Evolutionary conservation across 495 filamentous ascomycete genomes (phyloP).

Genomic region (Aspergillus mulundensis): DNA sequence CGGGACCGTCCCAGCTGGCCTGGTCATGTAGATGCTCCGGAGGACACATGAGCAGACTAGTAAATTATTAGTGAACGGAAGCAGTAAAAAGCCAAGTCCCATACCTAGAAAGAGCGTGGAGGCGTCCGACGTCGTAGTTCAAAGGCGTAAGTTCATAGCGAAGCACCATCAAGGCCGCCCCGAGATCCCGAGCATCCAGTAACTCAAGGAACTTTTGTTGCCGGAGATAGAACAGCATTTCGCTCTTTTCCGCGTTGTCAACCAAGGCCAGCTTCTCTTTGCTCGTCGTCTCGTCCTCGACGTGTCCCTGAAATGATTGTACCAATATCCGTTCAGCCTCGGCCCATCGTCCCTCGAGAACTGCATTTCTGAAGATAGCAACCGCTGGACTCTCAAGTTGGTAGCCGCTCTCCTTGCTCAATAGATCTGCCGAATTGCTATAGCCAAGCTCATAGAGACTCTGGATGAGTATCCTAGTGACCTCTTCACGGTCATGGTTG

Average conservation of each 20-base stretch:
- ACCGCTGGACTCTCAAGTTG: constrained; percentile 83
- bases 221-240: constrained; percentile 74
- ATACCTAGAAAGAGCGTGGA: constrained; percentile 83
- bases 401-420: constrained; percentile 81
- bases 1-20: constrained; percentile 85
- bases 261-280: constrained; percentile 47
- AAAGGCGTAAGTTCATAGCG: constrained; percentile 85
- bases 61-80: neutral
- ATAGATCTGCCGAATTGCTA: constrained; percentile 61
- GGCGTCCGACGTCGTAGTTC: constrained; percentile 66
- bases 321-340: constrained; percentile 80
- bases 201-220: constrained; percentile 96
- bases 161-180: constrained; percentile 71
- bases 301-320: constrained; percentile 48
- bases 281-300: constrained; percentile 19
- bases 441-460: constrained; percentile 86
- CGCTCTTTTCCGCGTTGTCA: constrained; percentile 53
- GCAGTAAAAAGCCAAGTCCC: neutral
- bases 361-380: constrained; percentile 74
- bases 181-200: constrained; percentile 70
- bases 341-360: constrained; percentile 77
- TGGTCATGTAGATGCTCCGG: constrained; percentile 74
- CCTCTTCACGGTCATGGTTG: constrained; percentile 89
- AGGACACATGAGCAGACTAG: constrained; percentile 82
- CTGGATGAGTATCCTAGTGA: constrained; percentile 90